Conservation (phyloP, 805 yeast genomes). For the Yueomyces sinensis region DNA sequence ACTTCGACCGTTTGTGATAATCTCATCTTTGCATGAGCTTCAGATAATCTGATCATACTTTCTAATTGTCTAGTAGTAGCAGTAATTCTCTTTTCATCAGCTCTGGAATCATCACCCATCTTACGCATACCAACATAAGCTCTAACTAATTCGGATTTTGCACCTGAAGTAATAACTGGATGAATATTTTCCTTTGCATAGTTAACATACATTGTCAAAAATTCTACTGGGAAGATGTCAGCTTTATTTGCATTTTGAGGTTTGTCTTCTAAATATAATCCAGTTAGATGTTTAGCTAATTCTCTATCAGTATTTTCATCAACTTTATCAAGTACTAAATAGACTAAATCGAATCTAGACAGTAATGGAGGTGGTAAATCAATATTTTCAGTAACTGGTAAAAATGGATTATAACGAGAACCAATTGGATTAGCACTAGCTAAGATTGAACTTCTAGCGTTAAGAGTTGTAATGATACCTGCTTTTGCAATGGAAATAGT, state of each 20-base stretch:
- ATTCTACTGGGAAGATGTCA: constrained; percentile 75
- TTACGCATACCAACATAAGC: constrained; percentile 90
- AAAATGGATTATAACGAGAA: constrained; percentile 85
- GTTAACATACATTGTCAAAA: constrained; percentile 77
- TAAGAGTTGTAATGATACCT: constrained; percentile 91
- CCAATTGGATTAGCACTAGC: constrained; percentile 98
- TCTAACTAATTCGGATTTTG: constrained; percentile 73
- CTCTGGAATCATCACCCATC: constrained; percentile 80
- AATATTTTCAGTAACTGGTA: constrained; percentile 90
- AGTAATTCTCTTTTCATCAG: constrained; percentile 82
- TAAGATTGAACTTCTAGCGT: constrained; percentile 89
- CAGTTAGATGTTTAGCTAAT: constrained; percentile 81
- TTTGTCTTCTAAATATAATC: constrained; percentile 78
- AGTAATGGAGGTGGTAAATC: constrained; percentile 93
- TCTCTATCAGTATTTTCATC: constrained; percentile 76
- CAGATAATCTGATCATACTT: constrained; percentile 85
- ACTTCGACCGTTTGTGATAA: constrained; percentile 57
- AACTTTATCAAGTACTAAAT: constrained; percentile 81
- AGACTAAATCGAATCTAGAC: constrained; percentile 90
- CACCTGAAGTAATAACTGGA: constrained; percentile 71
- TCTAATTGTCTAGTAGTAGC: constrained; percentile 97
- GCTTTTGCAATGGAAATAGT: constrained; percentile 97
- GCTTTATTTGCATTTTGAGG: constrained; percentile 57
- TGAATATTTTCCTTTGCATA: constrained; percentile 79
- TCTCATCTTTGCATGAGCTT: constrained; percentile 97